A percentile compares a stretch with the other conserved stretches of the same genome.
Conservation (phyloP, 208 protist species). For the Crithidia brevicula region DNA sequence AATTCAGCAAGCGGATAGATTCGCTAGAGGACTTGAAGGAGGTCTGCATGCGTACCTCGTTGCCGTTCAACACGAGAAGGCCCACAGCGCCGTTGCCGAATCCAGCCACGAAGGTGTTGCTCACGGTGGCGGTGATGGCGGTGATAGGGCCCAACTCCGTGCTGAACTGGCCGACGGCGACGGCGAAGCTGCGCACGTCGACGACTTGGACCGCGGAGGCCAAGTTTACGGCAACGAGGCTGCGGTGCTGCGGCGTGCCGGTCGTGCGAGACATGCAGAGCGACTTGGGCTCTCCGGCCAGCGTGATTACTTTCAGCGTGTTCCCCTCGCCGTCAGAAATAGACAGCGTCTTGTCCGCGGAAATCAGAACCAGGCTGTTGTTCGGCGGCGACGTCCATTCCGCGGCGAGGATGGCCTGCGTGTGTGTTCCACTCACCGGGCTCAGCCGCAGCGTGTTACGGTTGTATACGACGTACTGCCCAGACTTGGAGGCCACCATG, state of each 20-base stretch:
- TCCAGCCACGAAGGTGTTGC: constrained; percentile 52
- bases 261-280: constrained; percentile 65
- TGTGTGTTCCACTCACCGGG: constrained; percentile 89
- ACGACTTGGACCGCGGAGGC: constrained; percentile 54
- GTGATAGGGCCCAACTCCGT: constrained; percentile 71
- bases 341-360: constrained; percentile 90
- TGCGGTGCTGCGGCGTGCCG: constrained; percentile 20
- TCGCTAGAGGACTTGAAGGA: constrained; percentile 39
- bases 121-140: constrained; percentile 30
- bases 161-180: constrained; percentile 73
- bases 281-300: constrained; percentile 53
- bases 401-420: constrained; percentile 87
- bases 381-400: constrained; percentile 75
- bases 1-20: constrained; percentile 42
- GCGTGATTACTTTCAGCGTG: constrained; percentile 49
- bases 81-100: constrained; percentile 69
- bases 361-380: constrained; percentile 81
- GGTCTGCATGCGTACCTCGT: constrained; percentile 45
- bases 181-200: constrained; percentile 51
- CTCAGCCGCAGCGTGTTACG: constrained; percentile 90
- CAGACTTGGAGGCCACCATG: constrained; percentile 91
- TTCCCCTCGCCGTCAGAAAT: constrained; percentile 86
- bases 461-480: constrained; percentile 94
- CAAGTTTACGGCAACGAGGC: constrained; percentile 71
- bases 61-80: constrained; percentile 40